Evolutionary conservation across 257 asterid species (phyloP).

Genomic region (Solanum verrucosum): DNA sequence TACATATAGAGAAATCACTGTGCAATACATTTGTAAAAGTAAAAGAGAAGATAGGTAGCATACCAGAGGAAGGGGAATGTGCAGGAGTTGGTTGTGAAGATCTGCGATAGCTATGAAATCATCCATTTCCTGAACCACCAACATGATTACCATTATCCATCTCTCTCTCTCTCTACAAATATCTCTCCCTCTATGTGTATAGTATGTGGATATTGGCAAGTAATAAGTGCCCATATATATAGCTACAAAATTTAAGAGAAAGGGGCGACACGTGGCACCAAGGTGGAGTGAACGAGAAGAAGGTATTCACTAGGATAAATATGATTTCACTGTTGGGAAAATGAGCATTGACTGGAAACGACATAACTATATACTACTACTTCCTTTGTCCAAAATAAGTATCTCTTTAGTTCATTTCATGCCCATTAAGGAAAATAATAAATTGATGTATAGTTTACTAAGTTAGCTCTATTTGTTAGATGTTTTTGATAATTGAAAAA

Average conservation of each 20-base stretch:
- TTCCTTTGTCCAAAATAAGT: neutral
- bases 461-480: neutral
- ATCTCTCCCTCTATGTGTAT: neutral
- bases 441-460: neutral
- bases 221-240: conserved; percentile 15
- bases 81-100: conserved; percentile 22
- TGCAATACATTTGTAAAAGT: neutral
- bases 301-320: conserved; percentile 43
- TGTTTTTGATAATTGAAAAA: neutral
- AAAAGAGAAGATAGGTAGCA: neutral
- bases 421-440: neutral
- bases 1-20: neutral
- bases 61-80: neutral
- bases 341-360: conserved; percentile 27
- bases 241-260: neutral
- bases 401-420: neutral
- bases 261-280: conserved; percentile 34
- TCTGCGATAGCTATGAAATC: conserved; percentile 53
- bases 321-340: conserved; percentile 34
- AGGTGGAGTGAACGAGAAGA: conserved; percentile 54
- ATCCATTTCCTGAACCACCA: conserved; percentile 35
- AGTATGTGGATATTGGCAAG: neutral
- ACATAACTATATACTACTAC: neutral
- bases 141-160: neutral
- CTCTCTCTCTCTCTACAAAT: neutral